A percentile compares a stretch with the other conserved stretches of the same genome.
phyloP scores from a whole-genome alignment of 2,329 filamentous ascomycete genomes.

The Arachnopeziza araneosa region DNA sequence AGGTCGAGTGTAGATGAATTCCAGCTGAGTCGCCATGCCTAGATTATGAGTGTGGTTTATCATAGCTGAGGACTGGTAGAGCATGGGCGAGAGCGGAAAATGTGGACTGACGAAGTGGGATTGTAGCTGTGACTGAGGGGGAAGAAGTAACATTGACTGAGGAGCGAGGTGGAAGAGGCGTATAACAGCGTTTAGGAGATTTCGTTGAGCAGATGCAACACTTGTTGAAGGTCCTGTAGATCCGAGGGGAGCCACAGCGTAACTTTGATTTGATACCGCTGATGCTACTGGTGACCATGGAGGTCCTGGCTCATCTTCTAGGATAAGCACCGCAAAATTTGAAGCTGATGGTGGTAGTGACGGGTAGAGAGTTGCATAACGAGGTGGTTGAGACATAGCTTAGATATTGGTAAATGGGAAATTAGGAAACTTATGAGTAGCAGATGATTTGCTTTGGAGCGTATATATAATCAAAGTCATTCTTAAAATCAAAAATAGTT shows the following conservation, averaged over 20 bases:
- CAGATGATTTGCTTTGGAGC: no score
- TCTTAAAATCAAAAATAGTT: no score
- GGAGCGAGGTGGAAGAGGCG: not conserved
- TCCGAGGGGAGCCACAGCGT: not conserved
- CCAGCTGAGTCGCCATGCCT: not conserved
- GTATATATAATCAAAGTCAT: no score
- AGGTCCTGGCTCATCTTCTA: not conserved
- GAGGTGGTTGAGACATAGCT: not conserved
- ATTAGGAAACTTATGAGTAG: not conserved
- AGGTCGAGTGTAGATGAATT: not conserved
- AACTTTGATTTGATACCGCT: no score
- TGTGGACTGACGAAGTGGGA: not conserved
- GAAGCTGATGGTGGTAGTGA: not conserved
- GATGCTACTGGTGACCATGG: not conserved
- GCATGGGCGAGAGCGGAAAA: not conserved
- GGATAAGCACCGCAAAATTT: not conserved
- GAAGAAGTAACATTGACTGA: not conserved
- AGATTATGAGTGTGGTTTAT: not conserved
- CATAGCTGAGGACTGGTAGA: not conserved
- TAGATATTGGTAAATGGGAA: not conserved
- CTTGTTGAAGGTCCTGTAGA: not conserved
- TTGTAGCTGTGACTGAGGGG: not conserved
- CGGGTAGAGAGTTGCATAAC: not conserved
- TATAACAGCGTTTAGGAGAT: not conserved
- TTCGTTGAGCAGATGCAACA: not conserved